Evolutionary conservation across 352 stramenopile genomes (phyloP), one percentile per base, ranked within the genome.

Genomic region (Pythium sukuiense): DNA sequence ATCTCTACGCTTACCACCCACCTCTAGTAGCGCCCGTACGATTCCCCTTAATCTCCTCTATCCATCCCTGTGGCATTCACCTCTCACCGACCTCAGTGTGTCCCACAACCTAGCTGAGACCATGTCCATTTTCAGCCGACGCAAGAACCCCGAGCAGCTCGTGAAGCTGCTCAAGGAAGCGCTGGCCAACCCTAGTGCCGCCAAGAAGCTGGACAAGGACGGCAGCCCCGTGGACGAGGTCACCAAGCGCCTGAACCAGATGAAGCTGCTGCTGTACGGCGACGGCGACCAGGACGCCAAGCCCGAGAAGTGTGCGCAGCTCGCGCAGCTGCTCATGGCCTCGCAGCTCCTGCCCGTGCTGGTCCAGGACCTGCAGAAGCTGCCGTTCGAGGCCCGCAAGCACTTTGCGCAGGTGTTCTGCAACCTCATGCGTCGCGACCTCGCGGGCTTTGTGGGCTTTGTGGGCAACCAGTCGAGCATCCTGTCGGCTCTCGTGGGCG

Each of bases 391-490:
- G 65, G 83, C 86, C 33, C 82, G 86, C 53, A 94, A 94, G 70
- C 82, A 94, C 48, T 89, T 94, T 67, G 86, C 82, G 43, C 83
- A 95, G 63, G 84, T 97, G 29, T 97, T 90, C 71, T 94, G 89
- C 76, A 97, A 96, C 71, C 80, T 97, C 32, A 91, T 96, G 74
- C 84, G 87, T 16, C 89, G 90, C 54, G 88, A 97, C 61, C 73
- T 96, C 7, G 75, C 76, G 24, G 80, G 81, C 20, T 97, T 97
- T 63, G 85, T 93, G 0, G 76, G 64, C 29, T 97, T 97, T 67
- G 78, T 97, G 24, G 78, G 86, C 56, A 71, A 76, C 29, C 76
- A 96, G 57, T 76, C 85, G 13, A 61, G 80, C 32, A 84, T 96
- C 27, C 73, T 97, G 9, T 92, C 83, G 60, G 76, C 76, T n/a